phyloP scores from a whole-genome alignment of 345 rosid genomes.

The Abelmoschus esculentus region DNA sequence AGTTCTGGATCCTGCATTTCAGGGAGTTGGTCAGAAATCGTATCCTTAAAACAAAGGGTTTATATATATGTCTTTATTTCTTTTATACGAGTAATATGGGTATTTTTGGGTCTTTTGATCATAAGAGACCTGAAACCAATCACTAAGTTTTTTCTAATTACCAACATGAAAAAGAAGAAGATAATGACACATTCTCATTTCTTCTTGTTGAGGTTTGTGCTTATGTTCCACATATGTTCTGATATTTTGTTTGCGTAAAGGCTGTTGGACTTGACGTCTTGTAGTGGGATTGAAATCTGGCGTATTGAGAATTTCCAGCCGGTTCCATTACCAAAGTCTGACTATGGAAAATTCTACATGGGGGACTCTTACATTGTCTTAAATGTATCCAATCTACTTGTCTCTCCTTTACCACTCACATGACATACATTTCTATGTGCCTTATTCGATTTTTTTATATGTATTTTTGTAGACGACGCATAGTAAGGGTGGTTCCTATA shows the following conservation, averaged over 20 bases:
- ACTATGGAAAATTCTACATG: slow-evolving; percentile 89
- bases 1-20: slow-evolving; percentile 91
- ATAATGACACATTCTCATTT: too few relatives aligned
- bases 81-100: too few relatives aligned
- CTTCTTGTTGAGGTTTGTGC: slow-evolving; percentile 11
- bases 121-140: too few relatives aligned
- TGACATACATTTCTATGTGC: neutral
- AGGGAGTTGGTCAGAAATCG: slow-evolving; percentile 89
- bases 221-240: slow-evolving; percentile 7
- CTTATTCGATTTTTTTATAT: neutral
- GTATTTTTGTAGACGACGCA: slow-evolving; percentile 53
- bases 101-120: too few relatives aligned
- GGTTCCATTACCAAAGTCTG: slow-evolving; percentile 74
- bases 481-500: slow-evolving; percentile 73
- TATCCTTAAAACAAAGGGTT: slow-evolving; percentile 41
- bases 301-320: slow-evolving; percentile 93
- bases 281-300: slow-evolving; percentile 93
- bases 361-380: slow-evolving; percentile 90
- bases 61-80: neutral
- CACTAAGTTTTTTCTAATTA: neutral
- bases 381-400: slow-evolving; percentile 44
- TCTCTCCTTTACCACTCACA: neutral
- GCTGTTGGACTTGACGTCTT: slow-evolving; percentile 49
- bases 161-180: neutral
- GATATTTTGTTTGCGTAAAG: slow-evolving; percentile 7